Conservation (phyloP, 2,329 filamentous ascomycete species). For the Paraphaeosphaeria sporulosa region DNA sequence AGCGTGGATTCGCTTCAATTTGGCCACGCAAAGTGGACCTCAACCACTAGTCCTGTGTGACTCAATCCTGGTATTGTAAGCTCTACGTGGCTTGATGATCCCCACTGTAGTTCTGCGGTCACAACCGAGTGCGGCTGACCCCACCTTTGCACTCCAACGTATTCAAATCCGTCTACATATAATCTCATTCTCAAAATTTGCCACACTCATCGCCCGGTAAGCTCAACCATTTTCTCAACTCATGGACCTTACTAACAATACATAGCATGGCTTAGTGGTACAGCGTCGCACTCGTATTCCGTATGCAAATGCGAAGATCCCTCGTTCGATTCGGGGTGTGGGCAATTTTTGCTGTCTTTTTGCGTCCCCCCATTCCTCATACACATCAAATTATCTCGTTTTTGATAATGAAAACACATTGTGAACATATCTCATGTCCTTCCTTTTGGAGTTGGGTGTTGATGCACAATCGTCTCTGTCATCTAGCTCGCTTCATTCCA, state of each 20-base stretch:
- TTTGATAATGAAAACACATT: too few species aligned
- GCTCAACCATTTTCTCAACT: not conserved
- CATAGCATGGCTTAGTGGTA: slow-evolving; percentile 13
- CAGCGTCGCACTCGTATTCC: slow-evolving; percentile 11
- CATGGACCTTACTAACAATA: not conserved
- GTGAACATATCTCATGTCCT: too few species aligned
- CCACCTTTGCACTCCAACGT: too few species aligned
- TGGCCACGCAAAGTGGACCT: not conserved
- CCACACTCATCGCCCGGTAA: not conserved
- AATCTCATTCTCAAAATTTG: not conserved
- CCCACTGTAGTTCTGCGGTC: not conserved
- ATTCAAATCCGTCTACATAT: not conserved
- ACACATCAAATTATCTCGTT: too few species aligned
- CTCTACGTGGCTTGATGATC: not conserved
- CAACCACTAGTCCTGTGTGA: not conserved
- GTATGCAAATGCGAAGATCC: slow-evolving; percentile 7
- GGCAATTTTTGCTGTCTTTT: slow-evolving; percentile 3
- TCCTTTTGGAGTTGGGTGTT: too few species aligned
- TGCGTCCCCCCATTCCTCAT: too few species aligned
- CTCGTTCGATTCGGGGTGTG: slow-evolving; percentile 12
- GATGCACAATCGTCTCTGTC: too few species aligned
- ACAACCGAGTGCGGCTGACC: too few species aligned
- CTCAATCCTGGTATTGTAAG: not conserved
- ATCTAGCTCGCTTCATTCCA: too few species aligned
- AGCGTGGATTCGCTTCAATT: not conserved